Evolutionary conservation across 2,329 filamentous ascomycete genomes (phyloP), one percentile per base, ranked within the genome.

Genomic region (Fusarium sp.): DNA sequence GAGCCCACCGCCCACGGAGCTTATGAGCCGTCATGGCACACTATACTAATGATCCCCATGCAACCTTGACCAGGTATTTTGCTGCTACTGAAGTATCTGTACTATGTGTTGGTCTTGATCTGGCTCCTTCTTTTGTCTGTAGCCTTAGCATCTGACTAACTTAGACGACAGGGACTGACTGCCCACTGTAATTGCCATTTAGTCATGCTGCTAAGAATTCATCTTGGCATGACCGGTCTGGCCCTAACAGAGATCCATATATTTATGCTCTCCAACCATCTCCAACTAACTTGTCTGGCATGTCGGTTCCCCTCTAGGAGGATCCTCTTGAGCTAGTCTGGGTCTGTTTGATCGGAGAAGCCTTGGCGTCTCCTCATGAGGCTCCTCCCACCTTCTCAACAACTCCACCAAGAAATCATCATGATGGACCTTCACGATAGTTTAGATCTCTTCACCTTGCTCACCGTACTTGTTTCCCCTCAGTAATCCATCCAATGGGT

Each of bases 391-490:
- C 58, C 56, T 52, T 65, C 38, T 47, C 44, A 30, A 38, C 40
- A 70, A 62, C 73, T 72, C 74, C 73, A 71, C 69, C 67, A 59
- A 57, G 34, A 56, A 40, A 59, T 62, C 64, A 48, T 57, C 58
- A 61, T 59, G 56, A 70, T n/a, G 51, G 58, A 55, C 40, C 52
- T 66, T 74, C 65, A 65, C 58, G 72, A 74, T 74, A 69, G 52
- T 63, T 63, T 65, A 44, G 22, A 59, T 60, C 61, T 63, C 60
- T 57, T 65, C 47, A 41, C 24, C 44, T 63, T 56, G 25, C 49
- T 62, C 49, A 46, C 62, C 52, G 38, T 61, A 44, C 11, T 58
- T 49, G 41, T 43, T 34, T 20, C 16, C 48, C 15, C 41, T 40
- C 20, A 24, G 20, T 47, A n/a, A 24, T 41, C 43, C 45, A n/a